Evolutionary conservation across 805 yeast species (phyloP), one percentile per base, ranked within the genome.

Genomic region (Candida krabiensis): DNA sequence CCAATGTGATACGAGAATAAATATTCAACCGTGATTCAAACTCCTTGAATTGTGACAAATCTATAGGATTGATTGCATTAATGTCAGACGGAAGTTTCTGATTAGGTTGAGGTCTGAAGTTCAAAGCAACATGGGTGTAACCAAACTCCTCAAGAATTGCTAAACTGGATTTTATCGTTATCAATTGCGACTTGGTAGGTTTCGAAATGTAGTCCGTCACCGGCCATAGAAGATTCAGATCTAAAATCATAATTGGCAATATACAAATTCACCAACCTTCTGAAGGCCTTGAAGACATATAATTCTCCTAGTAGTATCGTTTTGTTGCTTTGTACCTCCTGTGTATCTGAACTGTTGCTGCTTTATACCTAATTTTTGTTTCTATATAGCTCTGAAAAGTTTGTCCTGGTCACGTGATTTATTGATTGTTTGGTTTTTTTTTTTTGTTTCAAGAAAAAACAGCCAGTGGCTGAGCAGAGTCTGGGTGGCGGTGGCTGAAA

Each of bases 221-320:
- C 0, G 93, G 93, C 85, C 89, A 85, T 12, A 78, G 75, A 7
- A 86, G 79, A 55, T 85, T 86, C 39, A 86, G 65, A 60, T 86
- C 95, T 41, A 79, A 74, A 19, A 76, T 56, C 79, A 73, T 75
- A n/a, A 28, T 41, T 17, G 28, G 37, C 30, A 23, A n/a, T n/a
- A n/a, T n/a, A 37, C 42, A 45, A 39, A 35, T 41, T 40, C 30
- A 40, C 38, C 38, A 34, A n/a, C n/a, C n/a, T n/a, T n/a, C n/a
- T n/a, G n/a, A n/a, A n/a, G n/a, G n/a, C n/a, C n/a, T n/a, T n/a
- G n/a, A n/a, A n/a, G n/a, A n/a, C n/a, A n/a, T n/a, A n/a, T n/a
- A n/a, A n/a, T n/a, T n/a, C n/a, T n/a, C n/a, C n/a, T n/a, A n/a
- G n/a, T n/a, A n/a, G n/a, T n/a, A n/a, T n/a, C n/a, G n/a, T n/a